These are phyloP conservation scores for Triticum urartu DNA, from an alignment of 176 grass and related monocot species.

Conservation along the genomic window DNA sequence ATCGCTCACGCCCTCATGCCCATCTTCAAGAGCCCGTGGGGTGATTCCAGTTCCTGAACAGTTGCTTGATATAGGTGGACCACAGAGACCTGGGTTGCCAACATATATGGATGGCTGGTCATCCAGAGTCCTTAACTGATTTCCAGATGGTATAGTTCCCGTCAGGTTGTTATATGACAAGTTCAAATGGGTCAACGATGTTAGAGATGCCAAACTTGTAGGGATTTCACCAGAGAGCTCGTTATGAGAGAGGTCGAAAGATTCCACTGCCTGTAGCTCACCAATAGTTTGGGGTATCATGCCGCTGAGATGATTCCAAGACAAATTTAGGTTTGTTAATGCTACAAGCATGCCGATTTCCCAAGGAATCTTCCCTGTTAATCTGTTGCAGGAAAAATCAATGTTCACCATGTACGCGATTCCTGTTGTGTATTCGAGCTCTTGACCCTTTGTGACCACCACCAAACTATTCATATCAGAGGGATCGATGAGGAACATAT, in stretches of 20 bases:
- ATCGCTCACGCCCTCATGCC: background rate
- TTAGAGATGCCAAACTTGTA: background rate
- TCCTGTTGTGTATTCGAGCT: background rate
- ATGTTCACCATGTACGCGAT: conserved; percentile 26
- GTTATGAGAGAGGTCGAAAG: conserved; percentile 2
- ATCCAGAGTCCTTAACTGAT: background rate
- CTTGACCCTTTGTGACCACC: background rate
- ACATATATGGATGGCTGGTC: conserved; percentile 5
- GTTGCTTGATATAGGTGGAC: conserved; percentile 9
- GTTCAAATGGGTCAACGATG: background rate
- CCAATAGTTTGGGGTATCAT: conserved; percentile 37
- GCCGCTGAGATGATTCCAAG: conserved; percentile 36
- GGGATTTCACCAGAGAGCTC: conserved; percentile 1
- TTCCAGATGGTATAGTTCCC: background rate
- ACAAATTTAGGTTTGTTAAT: conserved; percentile 24
- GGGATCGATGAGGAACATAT: background rate
- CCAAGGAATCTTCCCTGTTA: conserved; percentile 20
- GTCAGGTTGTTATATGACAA: background rate
- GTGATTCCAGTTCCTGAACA: background rate
- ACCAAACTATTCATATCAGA: background rate
- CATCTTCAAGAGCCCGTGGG: background rate
- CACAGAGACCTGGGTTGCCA: conserved; percentile 31
- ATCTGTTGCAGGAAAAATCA: conserved; percentile 27
- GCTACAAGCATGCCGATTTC: background rate
- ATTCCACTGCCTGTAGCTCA: background rate